These are phyloP conservation scores for Linum lewisii DNA, from an alignment of 345 rosid species.

Conservation along the genomic window DNA sequence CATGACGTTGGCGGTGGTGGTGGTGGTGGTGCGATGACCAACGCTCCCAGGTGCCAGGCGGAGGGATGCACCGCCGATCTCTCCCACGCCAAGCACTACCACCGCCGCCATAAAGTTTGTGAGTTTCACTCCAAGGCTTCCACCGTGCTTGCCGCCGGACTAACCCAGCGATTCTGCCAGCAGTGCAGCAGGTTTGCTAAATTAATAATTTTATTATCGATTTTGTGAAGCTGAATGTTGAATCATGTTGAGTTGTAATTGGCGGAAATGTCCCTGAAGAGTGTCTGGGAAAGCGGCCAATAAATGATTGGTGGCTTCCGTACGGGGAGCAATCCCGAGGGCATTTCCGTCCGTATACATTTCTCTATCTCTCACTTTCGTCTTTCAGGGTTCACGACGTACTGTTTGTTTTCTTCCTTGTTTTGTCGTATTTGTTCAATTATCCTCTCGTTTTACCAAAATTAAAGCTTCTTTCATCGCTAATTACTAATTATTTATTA, in stretches of 20 bases:
- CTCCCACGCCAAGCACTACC: conserved; percentile 88
- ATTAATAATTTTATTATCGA: conserved; percentile 12
- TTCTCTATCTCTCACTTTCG: conserved; percentile 4
- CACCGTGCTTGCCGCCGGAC: conserved; percentile 72
- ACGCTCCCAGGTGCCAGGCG: conserved; percentile 77
- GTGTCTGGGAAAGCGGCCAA: neutral
- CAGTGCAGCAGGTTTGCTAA: conserved; percentile 89
- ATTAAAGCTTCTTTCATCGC: too few species aligned
- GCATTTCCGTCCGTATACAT: conserved; percentile 35
- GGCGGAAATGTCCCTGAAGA: conserved; percentile 31
- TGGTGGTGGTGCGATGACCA: conserved; percentile 21
- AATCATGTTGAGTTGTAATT: neutral
- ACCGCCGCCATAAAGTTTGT: conserved; percentile 93
- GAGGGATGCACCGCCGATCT: conserved; percentile 97
- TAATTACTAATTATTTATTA: too few species aligned
- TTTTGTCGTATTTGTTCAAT: too few species aligned
- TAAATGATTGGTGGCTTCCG: conserved; percentile 31
- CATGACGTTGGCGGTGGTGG: conserved; percentile 25
- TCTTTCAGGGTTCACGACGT: conserved; percentile 17
- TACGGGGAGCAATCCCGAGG: conserved; percentile 44
- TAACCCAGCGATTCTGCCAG: conserved; percentile 98
- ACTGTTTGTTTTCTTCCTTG: neutral
- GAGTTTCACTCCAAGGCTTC: conserved; percentile 96
- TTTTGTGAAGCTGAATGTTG: neutral
- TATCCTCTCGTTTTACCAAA: too few species aligned